Conservation (phyloP, 2,329 filamentous ascomycete species). For the Monilinia vaccinii-corymbosi region DNA sequence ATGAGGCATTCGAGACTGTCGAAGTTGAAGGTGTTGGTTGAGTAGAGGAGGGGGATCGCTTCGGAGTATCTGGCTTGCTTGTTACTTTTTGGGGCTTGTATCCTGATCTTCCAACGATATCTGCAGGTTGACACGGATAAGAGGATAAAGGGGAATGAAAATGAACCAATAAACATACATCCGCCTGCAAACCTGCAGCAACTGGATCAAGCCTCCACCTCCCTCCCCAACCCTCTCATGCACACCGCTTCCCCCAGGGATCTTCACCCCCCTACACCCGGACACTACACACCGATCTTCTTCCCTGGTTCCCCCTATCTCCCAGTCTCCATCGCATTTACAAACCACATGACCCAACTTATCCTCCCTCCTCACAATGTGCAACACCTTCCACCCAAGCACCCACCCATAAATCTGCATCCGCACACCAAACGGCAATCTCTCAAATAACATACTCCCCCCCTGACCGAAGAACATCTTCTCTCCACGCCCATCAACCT, state of each 20-base stretch:
- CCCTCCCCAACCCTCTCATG: neutral
- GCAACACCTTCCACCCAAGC: conserved; percentile 13
- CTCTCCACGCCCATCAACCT: neutral
- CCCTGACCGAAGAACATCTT: neutral
- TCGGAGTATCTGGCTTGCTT: conserved; percentile 17
- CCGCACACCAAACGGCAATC: conserved; percentile 1
- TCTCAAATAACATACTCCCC: neutral
- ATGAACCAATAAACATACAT: conserved; percentile 12
- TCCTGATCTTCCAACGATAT: neutral
- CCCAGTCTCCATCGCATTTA: neutral
- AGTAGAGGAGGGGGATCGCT: conserved; percentile 21
- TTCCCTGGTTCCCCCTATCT: conserved; percentile 4
- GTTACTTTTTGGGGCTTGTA: neutral
- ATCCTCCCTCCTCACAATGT: conserved; percentile 15
- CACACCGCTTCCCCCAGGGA: conserved; percentile 1
- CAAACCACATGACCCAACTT: conserved; percentile 13
- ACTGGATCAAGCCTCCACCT: conserved; percentile 10
- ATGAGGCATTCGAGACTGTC: conserved; percentile 19
- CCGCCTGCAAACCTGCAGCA: conserved; percentile 20
- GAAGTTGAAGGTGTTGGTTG: conserved; percentile 22
- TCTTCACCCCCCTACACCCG: conserved; percentile 16
- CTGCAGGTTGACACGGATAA: neutral
- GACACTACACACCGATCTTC: conserved; percentile 10
- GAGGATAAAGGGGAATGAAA: neutral
- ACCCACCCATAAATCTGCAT: conserved; percentile 16